These are phyloP conservation scores for Penicillium crustosum DNA, from an alignment of 2,329 filamentous ascomycete species.

Conservation along the genomic window DNA sequence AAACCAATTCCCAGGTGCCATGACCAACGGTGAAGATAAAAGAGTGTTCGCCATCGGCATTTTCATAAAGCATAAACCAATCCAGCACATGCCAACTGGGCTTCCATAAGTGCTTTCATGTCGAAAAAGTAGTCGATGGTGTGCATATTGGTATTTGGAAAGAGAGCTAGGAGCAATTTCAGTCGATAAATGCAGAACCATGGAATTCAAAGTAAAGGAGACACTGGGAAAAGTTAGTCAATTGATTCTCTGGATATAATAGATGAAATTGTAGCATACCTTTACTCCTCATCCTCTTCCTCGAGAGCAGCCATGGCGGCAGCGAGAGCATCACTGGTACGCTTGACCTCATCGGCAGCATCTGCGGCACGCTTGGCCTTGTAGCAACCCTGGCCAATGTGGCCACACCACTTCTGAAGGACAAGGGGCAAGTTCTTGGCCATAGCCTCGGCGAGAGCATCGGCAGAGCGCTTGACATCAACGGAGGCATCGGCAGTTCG, in stretches of 20 bases:
- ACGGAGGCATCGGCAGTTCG: constrained; percentile 26
- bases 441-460: constrained; percentile 35
- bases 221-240: background rate
- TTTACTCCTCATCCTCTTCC: constrained; percentile 26
- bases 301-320: constrained; percentile 35
- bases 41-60: constrained; percentile 18
- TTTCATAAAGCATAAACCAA: constrained; percentile 1
- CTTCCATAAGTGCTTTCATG: background rate
- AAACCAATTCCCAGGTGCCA: constrained; percentile 7
- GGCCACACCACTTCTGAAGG: constrained; percentile 35
- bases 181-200: background rate
- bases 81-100: background rate
- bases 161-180: background rate
- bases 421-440: constrained; percentile 26
- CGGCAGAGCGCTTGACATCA: constrained; percentile 35
- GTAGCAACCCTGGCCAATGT: constrained; percentile 47
- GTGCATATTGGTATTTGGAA: background rate
- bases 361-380: constrained; percentile 65
- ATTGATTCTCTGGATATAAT: background rate
- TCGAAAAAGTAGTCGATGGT: background rate
- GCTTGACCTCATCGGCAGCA: constrained; percentile 57
- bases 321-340: constrained; percentile 34
- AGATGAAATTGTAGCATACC: constrained; percentile 8
- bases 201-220: background rate
- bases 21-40: constrained; percentile 14